Evolutionary conservation across 2,329 filamentous ascomycete species (phyloP).

Genomic region (Alternaria arbusti): DNA sequence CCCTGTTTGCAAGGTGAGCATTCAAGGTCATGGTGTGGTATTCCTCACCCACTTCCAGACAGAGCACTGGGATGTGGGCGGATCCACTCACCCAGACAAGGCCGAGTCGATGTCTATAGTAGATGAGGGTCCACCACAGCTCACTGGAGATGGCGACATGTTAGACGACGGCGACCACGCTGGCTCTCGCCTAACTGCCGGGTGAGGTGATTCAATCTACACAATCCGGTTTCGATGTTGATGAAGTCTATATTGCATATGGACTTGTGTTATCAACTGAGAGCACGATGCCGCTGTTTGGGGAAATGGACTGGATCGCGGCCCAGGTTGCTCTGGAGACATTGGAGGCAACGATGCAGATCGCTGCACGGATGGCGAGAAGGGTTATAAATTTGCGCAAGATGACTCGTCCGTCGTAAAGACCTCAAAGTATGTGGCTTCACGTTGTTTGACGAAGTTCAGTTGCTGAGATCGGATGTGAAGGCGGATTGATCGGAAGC

Average conservation of each 20-base stretch:
- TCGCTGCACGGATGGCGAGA: no score
- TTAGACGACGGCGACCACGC: background rate
- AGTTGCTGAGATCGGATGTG: background rate
- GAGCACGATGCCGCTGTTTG: background rate
- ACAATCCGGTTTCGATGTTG: accelerated
- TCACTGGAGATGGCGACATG: background rate
- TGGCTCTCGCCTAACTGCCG: background rate
- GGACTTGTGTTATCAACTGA: accelerated
- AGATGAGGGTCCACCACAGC: accelerated
- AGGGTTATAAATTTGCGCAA: no score
- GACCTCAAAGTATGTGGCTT: background rate
- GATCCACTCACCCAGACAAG: background rate
- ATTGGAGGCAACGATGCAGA: background rate
- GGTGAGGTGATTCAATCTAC: accelerated
- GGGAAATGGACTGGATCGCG: background rate
- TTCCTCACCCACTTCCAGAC: background rate
- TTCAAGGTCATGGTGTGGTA: background rate
- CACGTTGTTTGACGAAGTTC: background rate
- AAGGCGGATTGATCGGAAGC: no score
- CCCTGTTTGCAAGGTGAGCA: background rate
- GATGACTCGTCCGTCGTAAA: no score
- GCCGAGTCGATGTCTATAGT: background rate
- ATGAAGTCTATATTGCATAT: background rate
- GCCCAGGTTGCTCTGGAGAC: background rate
- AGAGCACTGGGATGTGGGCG: background rate